Evolutionary conservation across 192 early-diverging fungal genomes (phyloP).

Genomic region (Pilaira anomala): DNA sequence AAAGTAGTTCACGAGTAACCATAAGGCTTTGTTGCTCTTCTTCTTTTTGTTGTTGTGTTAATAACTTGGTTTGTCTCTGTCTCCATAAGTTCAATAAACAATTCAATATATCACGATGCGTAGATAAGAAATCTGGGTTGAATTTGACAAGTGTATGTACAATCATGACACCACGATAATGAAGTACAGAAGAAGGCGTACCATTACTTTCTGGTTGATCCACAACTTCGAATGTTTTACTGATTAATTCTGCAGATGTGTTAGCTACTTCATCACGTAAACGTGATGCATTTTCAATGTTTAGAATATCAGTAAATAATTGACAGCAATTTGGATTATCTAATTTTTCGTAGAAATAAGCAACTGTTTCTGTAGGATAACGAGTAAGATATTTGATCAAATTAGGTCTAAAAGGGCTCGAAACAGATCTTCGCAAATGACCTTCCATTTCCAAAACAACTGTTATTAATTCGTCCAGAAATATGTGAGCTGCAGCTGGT

Average conservation of each 20-base stretch:
- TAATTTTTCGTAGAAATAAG: constrained; percentile 77
- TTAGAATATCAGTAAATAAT: constrained; percentile 63
- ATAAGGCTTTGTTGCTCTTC: constrained; percentile 40
- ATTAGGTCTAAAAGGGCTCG: constrained; percentile 91
- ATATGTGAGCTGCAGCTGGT: constrained; percentile 85
- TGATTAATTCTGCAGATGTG: constrained; percentile 53
- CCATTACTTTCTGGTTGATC: not conserved
- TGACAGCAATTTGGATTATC: constrained; percentile 53
- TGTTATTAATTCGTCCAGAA: constrained; percentile 88
- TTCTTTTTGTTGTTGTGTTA: constrained; percentile 27
- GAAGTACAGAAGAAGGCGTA: constrained; percentile 17
- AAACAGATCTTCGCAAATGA: constrained; percentile 72
- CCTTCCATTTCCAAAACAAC: constrained; percentile 85
- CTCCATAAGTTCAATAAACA: constrained; percentile 51
- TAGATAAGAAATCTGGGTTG: constrained; percentile 48
- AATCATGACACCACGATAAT: constrained; percentile 58
- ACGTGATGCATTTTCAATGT: constrained; percentile 48
- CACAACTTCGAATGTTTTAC: constrained; percentile 34
- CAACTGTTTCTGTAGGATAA: constrained; percentile 80
- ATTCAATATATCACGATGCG: constrained; percentile 46
- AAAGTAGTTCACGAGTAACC: constrained; percentile 50
- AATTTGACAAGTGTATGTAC: constrained; percentile 48
- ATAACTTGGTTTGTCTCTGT: constrained; percentile 32
- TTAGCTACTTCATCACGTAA: constrained; percentile 66
- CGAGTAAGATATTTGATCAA: constrained; percentile 89